A percentile compares a stretch with the other conserved stretches of the same genome.
These are phyloP conservation scores for Hymenoscyphus linearis DNA, from an alignment of 2,329 filamentous ascomycete species.

Conservation along the genomic window DNA sequence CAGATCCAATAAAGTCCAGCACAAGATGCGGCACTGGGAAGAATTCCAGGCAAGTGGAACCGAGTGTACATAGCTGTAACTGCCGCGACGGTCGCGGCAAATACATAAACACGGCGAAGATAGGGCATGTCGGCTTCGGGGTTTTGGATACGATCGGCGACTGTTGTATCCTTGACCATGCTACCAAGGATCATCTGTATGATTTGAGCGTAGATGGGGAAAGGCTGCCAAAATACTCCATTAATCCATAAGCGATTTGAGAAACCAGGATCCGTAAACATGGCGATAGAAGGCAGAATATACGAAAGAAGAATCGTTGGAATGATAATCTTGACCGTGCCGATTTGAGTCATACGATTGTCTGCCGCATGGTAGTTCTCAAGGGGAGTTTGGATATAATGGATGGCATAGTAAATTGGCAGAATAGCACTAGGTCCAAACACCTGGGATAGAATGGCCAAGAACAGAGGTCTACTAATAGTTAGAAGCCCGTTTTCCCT, in stretches of 20 bases:
- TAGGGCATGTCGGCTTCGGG: conserved; percentile 24
- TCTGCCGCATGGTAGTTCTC: conserved; percentile 33
- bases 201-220: conserved; percentile 24
- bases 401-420: conserved; percentile 35
- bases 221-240: conserved; percentile 39
- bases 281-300: conserved; percentile 24
- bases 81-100: conserved; percentile 12
- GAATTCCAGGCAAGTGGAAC: conserved; percentile 15
- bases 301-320: conserved; percentile 27
- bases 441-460: conserved; percentile 27
- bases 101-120: conserved; percentile 21
- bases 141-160: conserved; percentile 17
- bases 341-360: conserved; percentile 29
- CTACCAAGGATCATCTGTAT: conserved; percentile 16
- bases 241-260: conserved; percentile 26
- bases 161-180: conserved; percentile 20
- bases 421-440: conserved; percentile 30
- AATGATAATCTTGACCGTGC: conserved; percentile 29
- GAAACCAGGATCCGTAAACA: conserved; percentile 19
- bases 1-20: conserved; percentile 28
- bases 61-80: conserved; percentile 16
- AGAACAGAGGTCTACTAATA: conserved; percentile 18
- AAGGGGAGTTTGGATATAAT: conserved; percentile 32
- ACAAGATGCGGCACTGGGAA: conserved; percentile 24
- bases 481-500: conserved; percentile 5